Base-by-base conservation (phyloP, 1,139 yeast genomes). In the Scheffersomyces cryptocercus region DNA sequence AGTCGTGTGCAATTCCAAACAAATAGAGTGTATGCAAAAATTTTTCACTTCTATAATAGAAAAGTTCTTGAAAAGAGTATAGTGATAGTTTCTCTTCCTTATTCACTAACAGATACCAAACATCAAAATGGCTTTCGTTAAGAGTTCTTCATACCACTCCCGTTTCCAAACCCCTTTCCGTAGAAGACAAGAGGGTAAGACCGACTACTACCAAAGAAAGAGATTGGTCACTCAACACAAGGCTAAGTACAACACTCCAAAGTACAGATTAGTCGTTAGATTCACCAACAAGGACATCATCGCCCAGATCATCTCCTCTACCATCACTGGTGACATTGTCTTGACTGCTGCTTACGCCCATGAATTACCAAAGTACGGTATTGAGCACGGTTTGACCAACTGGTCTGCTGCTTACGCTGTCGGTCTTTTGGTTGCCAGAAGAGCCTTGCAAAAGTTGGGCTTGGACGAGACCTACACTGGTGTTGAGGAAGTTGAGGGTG, bases 101-200 rank as follows among this genome's bases (percentile, higher is more conserved):
- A 29, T 29, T 29, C 30, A 29, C 30, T 29, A 11, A n/a, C 30
- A 29, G 5, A 29, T 11, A 29, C 6, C 20, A 16, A 16, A 16
- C 20, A 24, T 28, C 47, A 77, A 65, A 72, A 89, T 89, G 97
- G 81, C 83, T 68, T 89, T 89, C 90, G 67, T 72, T 63, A 90
- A 90, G 84, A 75, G 82, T 69, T 84, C 96, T 67, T 95, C 98
- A 63, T 93, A 95, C 93, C 90, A 84, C 84, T 90, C 98, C 73
- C 93, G 99, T 77, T 93, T 85, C 96, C 99, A 93, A 84, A 93
- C 99, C 74, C 97, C 98, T 64, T 93, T 90, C 97, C 90, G 99
- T 79, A 90, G 99, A 86, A 89, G 99, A 88, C 90, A 96, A 75
- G 98, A 95, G 81, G 99, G 99, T 82, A 93, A 95, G 86, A 93